Percentiles rank a stretch among this genome's conserved stretches.
phyloP scores from a whole-genome alignment of 768 basidiomycete species.

The Boletus subparvulus region DNA sequence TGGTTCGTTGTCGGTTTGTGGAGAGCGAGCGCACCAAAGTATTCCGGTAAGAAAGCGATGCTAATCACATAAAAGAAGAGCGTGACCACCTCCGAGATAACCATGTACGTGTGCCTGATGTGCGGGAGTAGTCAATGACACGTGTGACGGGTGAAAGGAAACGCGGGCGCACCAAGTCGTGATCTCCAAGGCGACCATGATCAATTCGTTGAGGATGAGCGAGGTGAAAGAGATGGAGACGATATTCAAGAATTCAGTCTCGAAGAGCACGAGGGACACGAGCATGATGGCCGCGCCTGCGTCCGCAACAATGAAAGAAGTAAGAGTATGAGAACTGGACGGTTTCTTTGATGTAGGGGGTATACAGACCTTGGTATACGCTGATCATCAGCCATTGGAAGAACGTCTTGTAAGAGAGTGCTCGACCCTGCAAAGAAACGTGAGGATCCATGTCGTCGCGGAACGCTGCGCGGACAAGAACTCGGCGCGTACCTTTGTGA shows the following conservation, averaged over 20 bases:
- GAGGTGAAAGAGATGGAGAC: slow-evolving; percentile 98
- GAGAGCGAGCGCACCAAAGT: slow-evolving; percentile 73
- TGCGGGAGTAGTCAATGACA: background rate
- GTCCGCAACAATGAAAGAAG: background rate
- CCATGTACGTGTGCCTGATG: slow-evolving; percentile 90
- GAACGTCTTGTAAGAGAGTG: slow-evolving; percentile 96
- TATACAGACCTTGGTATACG: slow-evolving; percentile 81
- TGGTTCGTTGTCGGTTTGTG: background rate
- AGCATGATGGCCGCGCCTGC: slow-evolving; percentile 98
- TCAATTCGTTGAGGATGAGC: slow-evolving; percentile 91
- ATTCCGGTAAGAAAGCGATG: slow-evolving; percentile 92
- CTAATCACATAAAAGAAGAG: slow-evolving; percentile 85
- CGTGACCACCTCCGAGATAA: slow-evolving; percentile 86
- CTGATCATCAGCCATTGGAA: slow-evolving; percentile 98
- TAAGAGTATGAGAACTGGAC: background rate
- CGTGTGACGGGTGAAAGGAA: background rate
- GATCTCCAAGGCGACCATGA: slow-evolving; percentile 98
- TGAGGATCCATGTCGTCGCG: background rate
- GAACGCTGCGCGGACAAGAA: background rate
- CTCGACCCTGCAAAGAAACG: slow-evolving; percentile 67
- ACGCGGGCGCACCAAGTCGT: slow-evolving; percentile 77
- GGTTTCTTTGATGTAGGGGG: background rate
- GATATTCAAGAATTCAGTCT: slow-evolving; percentile 96
- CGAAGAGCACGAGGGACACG: slow-evolving; percentile 92
- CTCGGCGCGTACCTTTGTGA: slow-evolving; percentile 71